Percentiles rank a stretch among this genome's conserved stretches.
phyloP scores from a whole-genome alignment of 73 alveolate genomes.

The Urostyla sp. region DNA sequence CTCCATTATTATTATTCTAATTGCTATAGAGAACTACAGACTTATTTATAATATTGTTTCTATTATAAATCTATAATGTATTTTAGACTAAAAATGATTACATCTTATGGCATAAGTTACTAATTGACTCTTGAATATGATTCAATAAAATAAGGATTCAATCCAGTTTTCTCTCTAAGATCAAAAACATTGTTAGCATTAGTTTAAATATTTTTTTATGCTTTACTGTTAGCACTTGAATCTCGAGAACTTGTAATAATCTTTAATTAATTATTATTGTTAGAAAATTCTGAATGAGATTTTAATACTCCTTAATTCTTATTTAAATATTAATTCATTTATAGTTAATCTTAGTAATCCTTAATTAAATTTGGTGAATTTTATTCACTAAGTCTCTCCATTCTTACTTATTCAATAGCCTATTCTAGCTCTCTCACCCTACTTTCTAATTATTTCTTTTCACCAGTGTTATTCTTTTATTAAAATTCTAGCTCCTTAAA shows the following conservation, averaged over 20 bases:
- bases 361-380: not conserved
- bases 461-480: not conserved
- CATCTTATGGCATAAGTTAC: conserved; percentile 10
- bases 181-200: not conserved
- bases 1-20: conserved; percentile 25
- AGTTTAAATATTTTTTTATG: not conserved
- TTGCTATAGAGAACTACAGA: no score
- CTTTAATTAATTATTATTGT: not conserved
- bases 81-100: not conserved
- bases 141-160: conserved; percentile 30
- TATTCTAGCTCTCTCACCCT: conserved; percentile 7
- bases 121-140: conserved; percentile 1
- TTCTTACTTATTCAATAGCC: conserved; percentile 8
- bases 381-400: conserved; percentile 11
- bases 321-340: not conserved
- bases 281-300: conserved; percentile 23
- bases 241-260: conserved; percentile 30
- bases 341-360: not conserved
- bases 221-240: not conserved
- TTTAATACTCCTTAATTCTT: conserved; percentile 4
- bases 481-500: not conserved
- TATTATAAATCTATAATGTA: not conserved
- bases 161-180: no score
- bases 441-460: not conserved
- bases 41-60: conserved; percentile 1